A percentile compares a stretch with the other conserved stretches of the same genome.
These are phyloP conservation scores for Boletus pseudo-olivaceus DNA, from an alignment of 768 basidiomycete species.

Conservation along the genomic window DNA sequence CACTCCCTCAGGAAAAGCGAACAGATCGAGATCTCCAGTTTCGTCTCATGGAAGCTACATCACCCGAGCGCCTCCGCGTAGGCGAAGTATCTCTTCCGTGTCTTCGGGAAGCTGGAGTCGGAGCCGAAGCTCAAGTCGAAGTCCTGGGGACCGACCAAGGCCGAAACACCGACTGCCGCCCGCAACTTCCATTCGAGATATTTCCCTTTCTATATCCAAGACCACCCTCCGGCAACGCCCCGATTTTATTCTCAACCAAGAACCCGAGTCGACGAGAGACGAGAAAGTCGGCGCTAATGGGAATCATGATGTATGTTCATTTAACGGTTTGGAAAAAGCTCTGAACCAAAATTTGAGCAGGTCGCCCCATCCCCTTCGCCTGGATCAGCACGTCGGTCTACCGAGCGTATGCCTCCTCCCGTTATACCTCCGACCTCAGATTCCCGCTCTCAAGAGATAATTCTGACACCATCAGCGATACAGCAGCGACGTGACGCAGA, in stretches of 20 bases:
- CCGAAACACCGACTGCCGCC: conserved; percentile 64
- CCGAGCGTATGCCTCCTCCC: conserved; percentile 34
- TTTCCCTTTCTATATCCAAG: conserved; percentile 32
- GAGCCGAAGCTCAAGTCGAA: conserved; percentile 50
- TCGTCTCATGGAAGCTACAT: conserved; percentile 41
- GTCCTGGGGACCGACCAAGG: conserved; percentile 49
- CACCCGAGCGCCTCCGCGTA: conserved; percentile 32
- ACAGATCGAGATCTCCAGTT: conserved; percentile 38
- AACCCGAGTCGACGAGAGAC: conserved; percentile 29
- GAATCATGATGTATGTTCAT: conserved; percentile 29
- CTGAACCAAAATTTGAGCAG: conserved; percentile 18
- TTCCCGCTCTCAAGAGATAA: conserved; percentile 12
- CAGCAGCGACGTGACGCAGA: conserved; percentile 18
- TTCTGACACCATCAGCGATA: conserved; percentile 2
- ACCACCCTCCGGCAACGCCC: conserved; percentile 23
- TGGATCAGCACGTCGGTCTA: conserved; percentile 18
- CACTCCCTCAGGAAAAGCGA: conserved; percentile 46
- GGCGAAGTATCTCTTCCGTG: conserved; percentile 49
- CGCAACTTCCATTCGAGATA: conserved; percentile 38
- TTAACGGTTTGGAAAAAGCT: background rate
- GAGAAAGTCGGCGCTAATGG: conserved; percentile 39
- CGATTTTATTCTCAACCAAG: conserved; percentile 19
- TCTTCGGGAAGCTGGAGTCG: conserved; percentile 57
- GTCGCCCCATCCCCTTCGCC: conserved; percentile 19
- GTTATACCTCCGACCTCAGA: conserved; percentile 21